phyloP scores from a whole-genome alignment of 2,329 filamentous ascomycete genomes.

The Neospermospora avenae region DNA sequence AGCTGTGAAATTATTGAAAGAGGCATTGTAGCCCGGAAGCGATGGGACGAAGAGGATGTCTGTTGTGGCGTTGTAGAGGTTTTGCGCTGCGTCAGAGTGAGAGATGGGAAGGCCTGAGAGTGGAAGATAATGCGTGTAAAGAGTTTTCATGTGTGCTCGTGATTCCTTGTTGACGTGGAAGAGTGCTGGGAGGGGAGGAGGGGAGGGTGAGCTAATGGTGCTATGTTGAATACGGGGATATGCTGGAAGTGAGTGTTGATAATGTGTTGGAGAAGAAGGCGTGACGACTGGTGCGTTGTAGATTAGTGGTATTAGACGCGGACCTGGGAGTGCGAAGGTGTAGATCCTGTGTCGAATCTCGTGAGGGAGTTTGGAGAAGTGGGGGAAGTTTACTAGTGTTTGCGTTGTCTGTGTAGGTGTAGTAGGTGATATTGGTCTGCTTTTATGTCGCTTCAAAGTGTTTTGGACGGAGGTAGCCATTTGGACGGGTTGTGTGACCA shows the following conservation, averaged over 20 bases:
- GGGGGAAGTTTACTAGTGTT: constrained; percentile 7
- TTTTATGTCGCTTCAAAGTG: not conserved
- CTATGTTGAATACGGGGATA: not conserved
- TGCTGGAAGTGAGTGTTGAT: not conserved
- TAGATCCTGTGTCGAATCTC: constrained; percentile 28
- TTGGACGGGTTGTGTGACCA: too few species aligned
- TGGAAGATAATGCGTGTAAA: constrained; percentile 16
- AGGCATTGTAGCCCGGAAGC: not conserved
- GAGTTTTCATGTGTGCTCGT: constrained; percentile 1
- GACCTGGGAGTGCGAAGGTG: constrained; percentile 16
- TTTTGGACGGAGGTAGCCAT: too few species aligned
- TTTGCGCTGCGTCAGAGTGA: not conserved
- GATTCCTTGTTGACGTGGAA: constrained; percentile 19
- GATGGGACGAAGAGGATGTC: constrained; percentile 15
- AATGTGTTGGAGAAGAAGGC: not conserved
- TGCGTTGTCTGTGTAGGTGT: not conserved
- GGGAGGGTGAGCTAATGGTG: not conserved
- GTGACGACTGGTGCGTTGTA: constrained; percentile 7
- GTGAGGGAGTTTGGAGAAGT: constrained; percentile 22
- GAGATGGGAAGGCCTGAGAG: constrained; percentile 1
- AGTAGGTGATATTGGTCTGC: not conserved
- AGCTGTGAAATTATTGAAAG: constrained; percentile 16
- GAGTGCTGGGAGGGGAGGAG: constrained; percentile 9
- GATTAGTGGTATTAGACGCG: constrained; percentile 19
- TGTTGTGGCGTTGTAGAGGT: not conserved